phyloP scores from a whole-genome alignment of 1,284 basidiomycete genomes.

The Golubevia pallescens region DNA sequence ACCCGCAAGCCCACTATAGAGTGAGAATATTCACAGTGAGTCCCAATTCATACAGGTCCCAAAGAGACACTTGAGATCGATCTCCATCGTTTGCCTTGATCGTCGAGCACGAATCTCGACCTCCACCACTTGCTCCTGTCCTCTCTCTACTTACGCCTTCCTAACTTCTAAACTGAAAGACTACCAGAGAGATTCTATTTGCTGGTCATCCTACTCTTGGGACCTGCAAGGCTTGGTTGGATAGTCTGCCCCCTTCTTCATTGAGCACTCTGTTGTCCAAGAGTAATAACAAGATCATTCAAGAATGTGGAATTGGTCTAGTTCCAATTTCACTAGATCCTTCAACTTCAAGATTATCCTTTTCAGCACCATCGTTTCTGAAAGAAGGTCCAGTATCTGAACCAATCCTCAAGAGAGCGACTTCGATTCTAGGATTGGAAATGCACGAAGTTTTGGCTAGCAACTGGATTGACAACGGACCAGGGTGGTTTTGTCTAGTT shows the following conservation, averaged over 20 bases:
- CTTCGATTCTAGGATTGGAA: slow-evolving; percentile 18
- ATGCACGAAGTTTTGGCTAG: slow-evolving; percentile 19
- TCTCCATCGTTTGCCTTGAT: no score
- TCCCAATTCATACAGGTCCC: no score
- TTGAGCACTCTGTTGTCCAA: slow-evolving; percentile 9
- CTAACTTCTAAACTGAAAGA: slow-evolving; percentile 34
- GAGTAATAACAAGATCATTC: slow-evolving; percentile 20
- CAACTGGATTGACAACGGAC: slow-evolving; percentile 44
- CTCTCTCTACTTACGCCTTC: no score
- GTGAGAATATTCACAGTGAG: slow-evolving; percentile 52
- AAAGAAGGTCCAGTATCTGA: slow-evolving; percentile 24
- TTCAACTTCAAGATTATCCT: slow-evolving; percentile 9
- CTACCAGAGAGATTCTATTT: slow-evolving; percentile 40
- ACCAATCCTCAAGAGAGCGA: slow-evolving; percentile 13
- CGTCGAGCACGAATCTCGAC: no score
- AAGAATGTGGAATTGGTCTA: slow-evolving; percentile 43
- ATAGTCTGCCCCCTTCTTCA: slow-evolving; percentile 2
- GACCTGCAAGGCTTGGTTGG: slow-evolving; percentile 29
- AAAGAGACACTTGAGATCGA: no score
- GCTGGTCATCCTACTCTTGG: slow-evolving; percentile 53
- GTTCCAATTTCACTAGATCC: slow-evolving; percentile 19
- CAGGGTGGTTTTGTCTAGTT: slow-evolving; percentile 38
- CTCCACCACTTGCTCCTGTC: no score
- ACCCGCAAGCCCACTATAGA: slow-evolving; percentile 31
- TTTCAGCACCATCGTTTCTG: slow-evolving; percentile 30